Percentiles rank a stretch among this genome's conserved stretches.
These are phyloP conservation scores for Eucalyptus urophylla DNA, from an alignment of 345 rosid genomes.

Conservation along the genomic window DNA sequence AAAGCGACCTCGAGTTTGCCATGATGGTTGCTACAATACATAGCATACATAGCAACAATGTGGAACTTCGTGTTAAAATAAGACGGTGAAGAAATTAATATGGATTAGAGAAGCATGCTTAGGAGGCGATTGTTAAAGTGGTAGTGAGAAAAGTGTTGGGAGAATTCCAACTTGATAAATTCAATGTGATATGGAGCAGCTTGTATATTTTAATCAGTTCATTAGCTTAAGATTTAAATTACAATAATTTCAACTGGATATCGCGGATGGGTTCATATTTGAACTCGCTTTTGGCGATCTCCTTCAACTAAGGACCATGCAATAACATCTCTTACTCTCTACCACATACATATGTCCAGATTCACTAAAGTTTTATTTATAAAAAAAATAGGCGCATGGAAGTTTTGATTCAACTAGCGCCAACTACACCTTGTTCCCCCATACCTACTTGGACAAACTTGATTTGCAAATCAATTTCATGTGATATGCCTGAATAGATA, in stretches of 20 bases:
- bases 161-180: neutral
- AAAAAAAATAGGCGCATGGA: neutral
- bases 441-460: rapidly evolving
- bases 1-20: neutral
- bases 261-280: rapidly evolving
- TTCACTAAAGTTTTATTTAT: neutral
- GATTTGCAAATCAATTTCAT: neutral
- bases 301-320: rapidly evolving
- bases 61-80: neutral
- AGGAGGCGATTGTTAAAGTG: neutral
- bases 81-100: neutral
- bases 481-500: rapidly evolving
- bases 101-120: neutral
- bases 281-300: neutral
- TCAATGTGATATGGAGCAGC: neutral
- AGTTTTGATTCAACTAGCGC: neutral
- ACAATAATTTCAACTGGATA: neutral
- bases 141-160: neutral
- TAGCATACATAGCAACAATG: neutral
- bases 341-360: rapidly evolving
- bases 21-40: neutral
- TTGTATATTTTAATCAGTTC: neutral
- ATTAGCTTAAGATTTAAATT: neutral
- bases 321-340: neutral
- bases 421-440: neutral